phyloP scores from a whole-genome alignment of 257 asterid species.

The Scutellaria barbata region DNA sequence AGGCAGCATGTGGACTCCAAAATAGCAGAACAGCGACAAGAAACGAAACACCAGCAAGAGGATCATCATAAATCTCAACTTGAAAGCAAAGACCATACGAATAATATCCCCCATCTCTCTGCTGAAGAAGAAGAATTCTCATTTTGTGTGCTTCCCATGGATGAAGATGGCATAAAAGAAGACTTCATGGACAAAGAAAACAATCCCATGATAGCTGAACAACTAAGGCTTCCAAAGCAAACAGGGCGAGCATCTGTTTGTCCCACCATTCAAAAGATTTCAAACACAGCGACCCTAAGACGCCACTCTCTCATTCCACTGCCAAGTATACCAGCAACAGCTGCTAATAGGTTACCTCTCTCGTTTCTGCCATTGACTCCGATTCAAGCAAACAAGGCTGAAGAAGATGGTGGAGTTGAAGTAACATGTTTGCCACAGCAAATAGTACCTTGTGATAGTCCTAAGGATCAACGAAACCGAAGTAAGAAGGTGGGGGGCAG shows the following conservation, averaged over 20 bases:
- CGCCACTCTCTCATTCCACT: slow-evolving; percentile 79
- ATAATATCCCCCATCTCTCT: slow-evolving; percentile 36
- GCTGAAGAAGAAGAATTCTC: slow-evolving; percentile 57
- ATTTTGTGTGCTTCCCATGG: slow-evolving; percentile 40
- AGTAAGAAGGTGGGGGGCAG: slow-evolving; percentile 58
- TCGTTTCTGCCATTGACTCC: slow-evolving; percentile 59
- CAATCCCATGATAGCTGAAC: slow-evolving; percentile 58
- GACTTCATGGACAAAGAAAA: slow-evolving; percentile 72
- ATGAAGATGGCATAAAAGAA: slow-evolving; percentile 38
- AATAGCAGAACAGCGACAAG: slow-evolving; percentile 61
- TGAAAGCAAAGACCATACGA: slow-evolving; percentile 44
- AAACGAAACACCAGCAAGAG: slow-evolving; percentile 50
- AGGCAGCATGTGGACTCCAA: slow-evolving; percentile 81
- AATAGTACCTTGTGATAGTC: slow-evolving; percentile 51
- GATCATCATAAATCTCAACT: slow-evolving; percentile 47
- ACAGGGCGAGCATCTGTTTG: slow-evolving; percentile 58
- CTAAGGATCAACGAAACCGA: slow-evolving; percentile 56
- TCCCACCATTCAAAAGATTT: slow-evolving; percentile 44
- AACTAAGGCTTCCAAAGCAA: slow-evolving; percentile 54
- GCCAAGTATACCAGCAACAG: slow-evolving; percentile 46
- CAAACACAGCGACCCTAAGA: slow-evolving; percentile 49
- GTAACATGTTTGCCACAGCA: slow-evolving; percentile 53
- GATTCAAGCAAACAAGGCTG: slow-evolving; percentile 47
- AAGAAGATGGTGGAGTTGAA: slow-evolving; percentile 42
- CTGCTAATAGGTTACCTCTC: slow-evolving; percentile 48